Percentiles rank a stretch among this genome's conserved stretches.
Conservation (phyloP, 2,329 filamentous ascomycete species). For the Penicillium sp. region DNA sequence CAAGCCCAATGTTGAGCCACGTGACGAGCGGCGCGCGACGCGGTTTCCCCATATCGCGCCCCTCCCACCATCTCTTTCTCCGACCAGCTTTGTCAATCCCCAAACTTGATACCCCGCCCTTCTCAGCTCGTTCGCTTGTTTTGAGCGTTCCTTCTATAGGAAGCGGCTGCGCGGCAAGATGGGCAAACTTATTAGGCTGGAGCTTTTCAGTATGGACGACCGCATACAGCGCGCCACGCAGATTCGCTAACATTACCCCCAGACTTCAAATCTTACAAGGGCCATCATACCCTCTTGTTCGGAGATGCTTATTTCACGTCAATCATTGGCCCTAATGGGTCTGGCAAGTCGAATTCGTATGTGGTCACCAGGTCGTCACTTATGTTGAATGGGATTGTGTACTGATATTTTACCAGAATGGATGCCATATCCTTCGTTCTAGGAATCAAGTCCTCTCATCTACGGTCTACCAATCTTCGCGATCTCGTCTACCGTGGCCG, state of each 20-base stretch:
- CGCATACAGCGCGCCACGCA: slow-evolving; percentile 3
- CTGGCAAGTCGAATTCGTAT: slow-evolving; percentile 96
- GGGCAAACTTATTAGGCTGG: slow-evolving; percentile 93
- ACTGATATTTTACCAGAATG: slow-evolving; percentile 63
- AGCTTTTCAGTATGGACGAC: slow-evolving; percentile 75
- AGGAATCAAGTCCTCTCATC: slow-evolving; percentile 96
- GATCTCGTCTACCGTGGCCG: slow-evolving; percentile 95
- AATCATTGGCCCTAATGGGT: slow-evolving; percentile 99
- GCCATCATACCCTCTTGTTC: slow-evolving; percentile 89
- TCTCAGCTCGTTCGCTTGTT: slow-evolving; percentile 4
- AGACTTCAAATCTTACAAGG: slow-evolving; percentile 99
- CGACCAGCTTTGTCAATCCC: slow-evolving; percentile 5
- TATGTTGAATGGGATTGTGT: background rate
- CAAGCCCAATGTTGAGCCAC: slow-evolving; percentile 11
- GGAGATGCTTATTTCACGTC: slow-evolving; percentile 99
- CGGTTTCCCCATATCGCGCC: slow-evolving; percentile 26
- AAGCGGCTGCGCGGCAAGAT: slow-evolving; percentile 56
- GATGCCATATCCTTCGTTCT: slow-evolving; percentile 99
- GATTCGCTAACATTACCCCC: slow-evolving; percentile 30
- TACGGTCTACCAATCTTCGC: slow-evolving; percentile 88
- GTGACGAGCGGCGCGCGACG: slow-evolving; percentile 31
- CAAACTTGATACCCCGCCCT: slow-evolving; percentile 17
- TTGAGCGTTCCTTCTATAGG: slow-evolving; percentile 22
- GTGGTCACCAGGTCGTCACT: slow-evolving; percentile 32
- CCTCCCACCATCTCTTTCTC: slow-evolving; percentile 18